These are phyloP conservation scores for Metarhizium brunneum DNA, from an alignment of 2,329 filamentous ascomycete genomes.

Conservation along the genomic window DNA sequence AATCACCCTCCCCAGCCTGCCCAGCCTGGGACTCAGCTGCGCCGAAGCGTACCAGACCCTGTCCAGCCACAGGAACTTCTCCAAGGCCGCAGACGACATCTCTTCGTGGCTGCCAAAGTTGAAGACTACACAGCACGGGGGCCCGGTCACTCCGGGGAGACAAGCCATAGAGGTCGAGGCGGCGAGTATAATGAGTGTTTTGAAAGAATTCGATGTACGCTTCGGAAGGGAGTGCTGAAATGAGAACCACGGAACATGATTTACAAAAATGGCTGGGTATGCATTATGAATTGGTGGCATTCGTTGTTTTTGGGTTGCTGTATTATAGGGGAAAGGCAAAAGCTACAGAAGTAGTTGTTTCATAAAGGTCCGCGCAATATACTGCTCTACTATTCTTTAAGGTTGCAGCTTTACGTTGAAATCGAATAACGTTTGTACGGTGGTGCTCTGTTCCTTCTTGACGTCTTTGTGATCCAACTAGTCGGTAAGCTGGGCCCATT, in stretches of 20 bases:
- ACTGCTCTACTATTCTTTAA: not conserved
- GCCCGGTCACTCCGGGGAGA: slow-evolving; percentile 24
- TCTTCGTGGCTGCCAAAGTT: slow-evolving; percentile 69
- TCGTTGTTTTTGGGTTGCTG: not conserved
- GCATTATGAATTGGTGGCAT: not conserved
- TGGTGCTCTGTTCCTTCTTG: too few species aligned
- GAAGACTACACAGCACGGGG: slow-evolving; percentile 42
- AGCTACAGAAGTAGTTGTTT: not conserved
- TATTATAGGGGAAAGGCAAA: not conserved
- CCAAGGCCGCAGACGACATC: slow-evolving; percentile 63
- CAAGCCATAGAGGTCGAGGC: slow-evolving; percentile 70
- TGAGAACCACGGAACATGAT: not conserved
- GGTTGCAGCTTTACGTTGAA: too few species aligned
- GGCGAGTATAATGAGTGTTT: slow-evolving; percentile 76
- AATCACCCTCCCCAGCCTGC: slow-evolving; percentile 25
- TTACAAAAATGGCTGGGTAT: not conserved
- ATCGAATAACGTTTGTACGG: too few species aligned
- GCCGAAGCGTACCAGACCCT: slow-evolving; percentile 73
- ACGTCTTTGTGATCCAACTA: too few species aligned
- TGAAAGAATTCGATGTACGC: slow-evolving; percentile 70
- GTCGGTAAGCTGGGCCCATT: too few species aligned
- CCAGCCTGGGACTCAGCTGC: slow-evolving; percentile 55
- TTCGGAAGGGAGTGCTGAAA: slow-evolving; percentile 44
- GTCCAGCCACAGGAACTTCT: slow-evolving; percentile 67
- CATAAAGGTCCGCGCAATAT: not conserved